Evolutionary conservation across 2,329 filamentous ascomycete species (phyloP).

Genomic region (Diaporthe humulicola): DNA sequence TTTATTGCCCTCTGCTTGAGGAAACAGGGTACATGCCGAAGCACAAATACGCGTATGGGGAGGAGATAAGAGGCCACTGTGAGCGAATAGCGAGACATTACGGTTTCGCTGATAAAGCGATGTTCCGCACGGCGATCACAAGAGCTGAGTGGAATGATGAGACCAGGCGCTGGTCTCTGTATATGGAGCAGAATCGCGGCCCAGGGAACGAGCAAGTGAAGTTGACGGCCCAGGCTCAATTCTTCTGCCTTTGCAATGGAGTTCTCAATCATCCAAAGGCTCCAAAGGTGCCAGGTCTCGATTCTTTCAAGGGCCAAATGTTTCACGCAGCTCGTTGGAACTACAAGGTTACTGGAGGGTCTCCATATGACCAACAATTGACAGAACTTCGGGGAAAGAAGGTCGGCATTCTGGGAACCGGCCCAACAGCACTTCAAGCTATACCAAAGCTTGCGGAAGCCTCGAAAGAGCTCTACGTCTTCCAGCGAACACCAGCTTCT

Average conservation of each 20-base stretch:
- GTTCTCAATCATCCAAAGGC: constrained; percentile 56
- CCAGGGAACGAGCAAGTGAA: constrained; percentile 43
- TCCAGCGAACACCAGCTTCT: constrained; percentile 66
- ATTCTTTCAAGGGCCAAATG: constrained; percentile 56
- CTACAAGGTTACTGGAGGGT: constrained; percentile 58
- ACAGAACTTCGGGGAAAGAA: constrained; percentile 60
- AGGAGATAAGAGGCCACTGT: constrained; percentile 60
- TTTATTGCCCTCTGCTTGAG: constrained; percentile 72
- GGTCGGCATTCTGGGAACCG: constrained; percentile 65
- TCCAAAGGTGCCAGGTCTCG: constrained; percentile 57
- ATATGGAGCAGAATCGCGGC: constrained; percentile 36
- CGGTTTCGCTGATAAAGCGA: constrained; percentile 55
- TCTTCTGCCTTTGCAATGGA: constrained; percentile 55
- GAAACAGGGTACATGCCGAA: constrained; percentile 71
- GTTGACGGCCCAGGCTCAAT: constrained; percentile 54
- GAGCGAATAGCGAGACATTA: constrained; percentile 59
- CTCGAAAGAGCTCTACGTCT: constrained; percentile 65
- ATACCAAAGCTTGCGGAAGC: constrained; percentile 60
- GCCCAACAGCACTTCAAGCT: constrained; percentile 61
- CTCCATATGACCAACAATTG: constrained; percentile 53
- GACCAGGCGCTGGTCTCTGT: constrained; percentile 43
- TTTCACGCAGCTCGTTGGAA: constrained; percentile 64
- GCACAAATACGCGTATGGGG: constrained; percentile 53
- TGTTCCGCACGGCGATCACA: constrained; percentile 61
- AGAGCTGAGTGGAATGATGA: constrained; percentile 57